A percentile compares a stretch with the other conserved stretches of the same genome.
These are phyloP conservation scores for Cercospora sp. DNA, from an alignment of 2,329 filamentous ascomycete genomes.

Conservation along the genomic window DNA sequence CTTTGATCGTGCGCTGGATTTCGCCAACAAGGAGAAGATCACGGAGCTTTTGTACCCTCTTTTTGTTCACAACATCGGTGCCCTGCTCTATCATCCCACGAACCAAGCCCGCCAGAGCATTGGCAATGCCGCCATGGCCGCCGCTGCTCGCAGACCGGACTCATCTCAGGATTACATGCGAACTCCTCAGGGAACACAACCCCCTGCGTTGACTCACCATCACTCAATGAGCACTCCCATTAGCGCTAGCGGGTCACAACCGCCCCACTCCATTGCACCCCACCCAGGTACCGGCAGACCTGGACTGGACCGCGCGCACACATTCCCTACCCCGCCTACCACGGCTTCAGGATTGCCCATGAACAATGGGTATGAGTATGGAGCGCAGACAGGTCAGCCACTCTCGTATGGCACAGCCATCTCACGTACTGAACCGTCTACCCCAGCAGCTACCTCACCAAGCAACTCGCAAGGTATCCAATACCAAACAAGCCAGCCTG, in stretches of 20 bases:
- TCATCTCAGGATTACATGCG: conserved; percentile 57
- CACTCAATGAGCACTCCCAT: conserved; percentile 65
- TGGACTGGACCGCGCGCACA: conserved; percentile 78
- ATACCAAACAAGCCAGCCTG: conserved; percentile 66
- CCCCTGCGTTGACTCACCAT: conserved; percentile 71
- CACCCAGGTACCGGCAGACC: conserved; percentile 64
- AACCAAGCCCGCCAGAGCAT: conserved; percentile 75
- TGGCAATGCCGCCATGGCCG: conserved; percentile 64
- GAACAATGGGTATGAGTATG: conserved; percentile 82
- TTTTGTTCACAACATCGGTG: conserved; percentile 96
- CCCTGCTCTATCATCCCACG: conserved; percentile 87
- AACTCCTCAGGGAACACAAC: conserved; percentile 57
- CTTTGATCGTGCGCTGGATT: conserved; percentile 94
- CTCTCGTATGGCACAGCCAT: conserved; percentile 79
- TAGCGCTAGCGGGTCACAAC: conserved; percentile 64
- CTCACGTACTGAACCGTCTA: conserved; percentile 81
- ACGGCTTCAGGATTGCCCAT: conserved; percentile 81
- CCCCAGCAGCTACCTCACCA: conserved; percentile 80
- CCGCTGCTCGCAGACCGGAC: conserved; percentile 70
- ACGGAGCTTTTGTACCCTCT: conserved; percentile 92
- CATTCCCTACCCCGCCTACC: conserved; percentile 89
- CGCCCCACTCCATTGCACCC: conserved; percentile 62
- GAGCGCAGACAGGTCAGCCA: conserved; percentile 61
- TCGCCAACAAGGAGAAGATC: conserved; percentile 99
- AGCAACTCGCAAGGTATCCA: conserved; percentile 78